phyloP scores from a whole-genome alignment of 306 rosid genomes.

The Leucaena leucocephala region DNA sequence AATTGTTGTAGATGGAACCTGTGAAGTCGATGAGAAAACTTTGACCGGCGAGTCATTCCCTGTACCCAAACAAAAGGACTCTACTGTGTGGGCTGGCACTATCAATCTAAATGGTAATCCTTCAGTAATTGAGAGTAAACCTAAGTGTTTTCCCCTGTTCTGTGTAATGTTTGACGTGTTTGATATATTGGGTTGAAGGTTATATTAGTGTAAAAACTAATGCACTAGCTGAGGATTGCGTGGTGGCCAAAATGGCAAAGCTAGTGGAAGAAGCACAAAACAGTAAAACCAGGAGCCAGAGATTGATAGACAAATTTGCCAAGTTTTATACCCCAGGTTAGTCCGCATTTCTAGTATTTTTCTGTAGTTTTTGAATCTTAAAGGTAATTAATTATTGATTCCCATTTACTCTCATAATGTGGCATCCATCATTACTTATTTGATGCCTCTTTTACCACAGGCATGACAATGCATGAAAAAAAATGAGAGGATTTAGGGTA shows the following conservation, averaged over 20 bases:
- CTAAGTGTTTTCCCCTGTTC: not conserved
- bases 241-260: conserved; percentile 92
- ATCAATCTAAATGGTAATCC: conserved; percentile 77
- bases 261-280: conserved; percentile 96
- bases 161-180: not conserved
- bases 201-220: conserved; percentile 82
- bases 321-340: conserved; percentile 90
- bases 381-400: not conserved
- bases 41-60: conserved; percentile 93
- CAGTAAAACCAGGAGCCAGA: conserved; percentile 76
- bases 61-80: conserved; percentile 74
- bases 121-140: not conserved
- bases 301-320: conserved; percentile 81
- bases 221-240: conserved; percentile 84
- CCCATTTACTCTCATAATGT: not conserved
- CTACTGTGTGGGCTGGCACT: conserved; percentile 95
- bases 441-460: not conserved
- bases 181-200: conserved; percentile 52
- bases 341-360: conserved; percentile 18
- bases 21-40: conserved; percentile 89
- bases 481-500: not conserved
- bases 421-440: not conserved
- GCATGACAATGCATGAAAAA: not conserved
- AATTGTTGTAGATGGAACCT: conserved; percentile 69
- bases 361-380: conserved; percentile 7